Base-by-base conservation (phyloP, 2,329 filamentous ascomycete species). In the Cryphonectria japonica region DNA sequence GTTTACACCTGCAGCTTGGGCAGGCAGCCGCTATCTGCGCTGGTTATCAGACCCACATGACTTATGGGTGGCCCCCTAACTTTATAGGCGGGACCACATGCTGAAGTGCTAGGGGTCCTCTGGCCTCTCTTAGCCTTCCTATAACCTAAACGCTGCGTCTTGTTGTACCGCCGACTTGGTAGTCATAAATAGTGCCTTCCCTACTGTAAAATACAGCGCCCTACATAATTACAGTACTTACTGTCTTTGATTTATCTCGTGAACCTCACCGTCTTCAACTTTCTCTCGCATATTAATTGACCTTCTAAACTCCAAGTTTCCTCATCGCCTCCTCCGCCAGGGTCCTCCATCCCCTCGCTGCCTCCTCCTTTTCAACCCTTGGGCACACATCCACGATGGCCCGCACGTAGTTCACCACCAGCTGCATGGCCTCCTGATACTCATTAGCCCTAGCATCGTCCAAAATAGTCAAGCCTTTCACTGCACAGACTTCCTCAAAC, bases 311-410 rank as follows among this genome's bases (percentile, higher is more conserved):
- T 8, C 73, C 73, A n/a, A 76, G 67, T 43, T 66, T 69, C 3
- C 37, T 39, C 69, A 76, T 62, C 2, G 69, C 69, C 32, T 62
- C 70, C 46, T 72, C 71, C 5, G 66, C 71, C 14, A 62, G 70
- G 29, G 54, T 66, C 65, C 74, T 75, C 74, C 76, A 79, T n/a
- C 43, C 66, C 39, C 59, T 61, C 22, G 59, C 34, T 8, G 59
- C 59, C 34, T 14, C 52, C 46, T 2, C 76, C 74, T 39, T 71
- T 71, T 78, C 73, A 0, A 73, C 76, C 59, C 74, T 68, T 3
- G 77, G 78, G 54, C 73, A 76, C 14, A 79, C 76, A 60, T 79
- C 78, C 2, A 78, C 75, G 69, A 80, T 76, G 7, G 76, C 78
- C 32, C 78, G 73, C 50, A 78, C 69, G 68, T 76, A 75, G 60